A percentile compares a stretch with the other conserved stretches of the same genome.
Evolutionary conservation across 2,329 filamentous ascomycete species (phyloP).

Genomic region (Cladorrhinum sp.): DNA sequence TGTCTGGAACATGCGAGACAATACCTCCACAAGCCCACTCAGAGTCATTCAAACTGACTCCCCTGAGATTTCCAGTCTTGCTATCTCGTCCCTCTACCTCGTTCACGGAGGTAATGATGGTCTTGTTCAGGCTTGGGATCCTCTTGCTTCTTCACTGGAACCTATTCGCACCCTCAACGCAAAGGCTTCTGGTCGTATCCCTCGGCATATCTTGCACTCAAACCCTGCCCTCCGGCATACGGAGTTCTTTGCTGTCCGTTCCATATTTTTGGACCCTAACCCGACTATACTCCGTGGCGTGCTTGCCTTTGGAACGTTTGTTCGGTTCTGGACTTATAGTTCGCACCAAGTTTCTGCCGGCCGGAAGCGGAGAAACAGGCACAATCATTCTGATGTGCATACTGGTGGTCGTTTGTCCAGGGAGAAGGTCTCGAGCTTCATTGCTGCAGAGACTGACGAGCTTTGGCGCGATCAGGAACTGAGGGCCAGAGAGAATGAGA

Average conservation of each 20-base stretch:
- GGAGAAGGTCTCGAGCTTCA: slow-evolving; percentile 52
- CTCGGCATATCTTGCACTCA: slow-evolving; percentile 62
- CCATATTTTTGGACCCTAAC: slow-evolving; percentile 83
- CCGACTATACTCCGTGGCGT: slow-evolving; percentile 81
- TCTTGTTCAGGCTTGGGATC: slow-evolving; percentile 94
- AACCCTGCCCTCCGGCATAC: slow-evolving; percentile 62
- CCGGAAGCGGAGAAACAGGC: slow-evolving; percentile 74
- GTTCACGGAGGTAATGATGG: slow-evolving; percentile 94
- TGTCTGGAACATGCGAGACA: slow-evolving; percentile 79
- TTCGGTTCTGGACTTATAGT: slow-evolving; percentile 93
- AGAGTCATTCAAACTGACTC: slow-evolving; percentile 87
- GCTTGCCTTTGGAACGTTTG: slow-evolving; percentile 78
- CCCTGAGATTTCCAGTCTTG: slow-evolving; percentile 78
- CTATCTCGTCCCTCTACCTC: slow-evolving; percentile 79
- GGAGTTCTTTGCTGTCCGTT: slow-evolving; percentile 77
- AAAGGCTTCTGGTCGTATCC: slow-evolving; percentile 75
- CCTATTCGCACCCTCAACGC: slow-evolving; percentile 86
- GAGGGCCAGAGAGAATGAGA: slow-evolving; percentile 69
- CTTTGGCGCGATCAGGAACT: slow-evolving; percentile 76
- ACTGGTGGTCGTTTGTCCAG: slow-evolving; percentile 47
- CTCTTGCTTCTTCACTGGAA: slow-evolving; percentile 73
- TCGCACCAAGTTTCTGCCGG: slow-evolving; percentile 68
- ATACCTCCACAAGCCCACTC: slow-evolving; percentile 62
- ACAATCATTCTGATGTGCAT: slow-evolving; percentile 51
- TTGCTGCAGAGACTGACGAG: slow-evolving; percentile 76